Conservation (phyloP, 2,329 filamentous ascomycete genomes). For the Fusarium sp. region DNA sequence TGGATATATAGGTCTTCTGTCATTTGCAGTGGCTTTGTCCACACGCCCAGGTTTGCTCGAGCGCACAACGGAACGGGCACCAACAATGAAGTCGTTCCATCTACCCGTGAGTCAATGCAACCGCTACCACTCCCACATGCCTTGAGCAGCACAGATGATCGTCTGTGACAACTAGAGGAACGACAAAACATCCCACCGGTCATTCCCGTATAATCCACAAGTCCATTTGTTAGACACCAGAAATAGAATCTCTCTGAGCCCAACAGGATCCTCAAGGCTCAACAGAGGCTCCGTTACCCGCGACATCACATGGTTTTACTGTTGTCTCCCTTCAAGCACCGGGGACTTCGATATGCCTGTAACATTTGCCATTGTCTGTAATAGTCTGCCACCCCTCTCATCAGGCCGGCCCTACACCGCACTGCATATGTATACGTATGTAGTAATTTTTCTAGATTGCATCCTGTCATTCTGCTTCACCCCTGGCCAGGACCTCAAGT, state of each 20-base stretch:
- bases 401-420: slow-evolving; percentile 24
- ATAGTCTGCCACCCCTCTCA: slow-evolving; percentile 15
- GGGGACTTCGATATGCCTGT: slow-evolving; percentile 17
- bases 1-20: neutral
- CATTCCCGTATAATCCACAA: slow-evolving; percentile 14
- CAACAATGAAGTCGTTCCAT: neutral
- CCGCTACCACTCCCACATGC: neutral
- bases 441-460: slow-evolving; percentile 13
- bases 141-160: slow-evolving; percentile 14
- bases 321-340: slow-evolving; percentile 9
- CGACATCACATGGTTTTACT: slow-evolving; percentile 5
- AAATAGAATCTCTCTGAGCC: slow-evolving; percentile 33
- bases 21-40: neutral
- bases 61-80: neutral
- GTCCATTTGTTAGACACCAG: slow-evolving; percentile 6
- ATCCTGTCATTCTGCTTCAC: slow-evolving; percentile 19
- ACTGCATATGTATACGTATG: neutral
- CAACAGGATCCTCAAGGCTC: slow-evolving; percentile 27
- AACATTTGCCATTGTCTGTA: slow-evolving; percentile 9
- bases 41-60: neutral
- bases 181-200: slow-evolving; percentile 8
- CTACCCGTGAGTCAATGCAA: neutral
- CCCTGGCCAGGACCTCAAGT: slow-evolving; percentile 31
- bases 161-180: slow-evolving; percentile 10
- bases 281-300: slow-evolving; percentile 12